A percentile compares a stretch with the other conserved stretches of the same genome.
Conservation (phyloP, 164 flowering plant species). For the Berberis vulgaris region DNA sequence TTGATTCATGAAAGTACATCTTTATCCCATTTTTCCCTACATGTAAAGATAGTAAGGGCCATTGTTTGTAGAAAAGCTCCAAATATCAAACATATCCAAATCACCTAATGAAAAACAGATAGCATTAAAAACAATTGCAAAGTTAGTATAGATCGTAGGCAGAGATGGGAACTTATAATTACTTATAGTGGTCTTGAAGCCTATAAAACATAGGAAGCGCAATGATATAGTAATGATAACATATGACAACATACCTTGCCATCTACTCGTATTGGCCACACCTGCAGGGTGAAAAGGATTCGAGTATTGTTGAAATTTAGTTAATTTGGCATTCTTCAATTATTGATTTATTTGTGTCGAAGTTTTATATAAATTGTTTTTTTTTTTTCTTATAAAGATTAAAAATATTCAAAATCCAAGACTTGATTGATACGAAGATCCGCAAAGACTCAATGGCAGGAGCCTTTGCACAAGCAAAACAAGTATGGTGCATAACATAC, state of each 20-base stretch:
- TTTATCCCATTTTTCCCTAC: constrained; percentile 52
- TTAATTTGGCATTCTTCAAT: no score
- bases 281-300: constrained; percentile 19
- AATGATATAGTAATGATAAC: constrained; percentile 61
- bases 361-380: no score
- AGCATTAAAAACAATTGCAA: background rate
- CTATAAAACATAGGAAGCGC: constrained; percentile 72
- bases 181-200: constrained; percentile 64
- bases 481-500: no score
- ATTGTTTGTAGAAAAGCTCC: constrained; percentile 57
- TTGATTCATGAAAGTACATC: constrained; percentile 29
- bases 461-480: no score
- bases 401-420: no score
- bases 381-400: no score
- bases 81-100: constrained; percentile 74
- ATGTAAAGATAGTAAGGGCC: constrained; percentile 44
- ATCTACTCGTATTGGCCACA: constrained; percentile 75
- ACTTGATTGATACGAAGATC: no score
- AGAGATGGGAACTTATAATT: constrained; percentile 31
- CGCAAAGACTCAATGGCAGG: no score
- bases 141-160: background rate
- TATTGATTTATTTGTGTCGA: no score
- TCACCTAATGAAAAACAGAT: constrained; percentile 32
- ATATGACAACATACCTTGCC: constrained; percentile 76
- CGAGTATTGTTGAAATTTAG: background rate